Evolutionary conservation across 2,329 filamentous ascomycete species (phyloP).

Genomic region (Tolypocladium guangdongense): DNA sequence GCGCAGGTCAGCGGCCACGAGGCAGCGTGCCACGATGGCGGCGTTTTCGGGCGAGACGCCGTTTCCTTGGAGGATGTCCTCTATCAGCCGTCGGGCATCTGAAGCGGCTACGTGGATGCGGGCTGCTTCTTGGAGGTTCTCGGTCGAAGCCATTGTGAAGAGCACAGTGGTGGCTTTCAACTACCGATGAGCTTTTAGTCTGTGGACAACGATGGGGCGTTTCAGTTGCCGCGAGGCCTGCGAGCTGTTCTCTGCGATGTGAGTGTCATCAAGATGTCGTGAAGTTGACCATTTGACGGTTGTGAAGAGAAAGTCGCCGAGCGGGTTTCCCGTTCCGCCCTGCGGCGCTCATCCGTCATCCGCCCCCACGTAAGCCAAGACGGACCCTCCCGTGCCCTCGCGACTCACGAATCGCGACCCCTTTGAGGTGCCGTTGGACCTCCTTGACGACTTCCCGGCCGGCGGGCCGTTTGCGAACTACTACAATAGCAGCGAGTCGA

Average conservation of each 20-base stretch:
- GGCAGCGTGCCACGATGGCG: constrained; percentile 50
- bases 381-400: neutral
- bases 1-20: constrained; percentile 65
- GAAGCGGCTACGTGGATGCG: constrained; percentile 23
- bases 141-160: neutral
- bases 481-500: constrained; percentile 16
- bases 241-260: no score
- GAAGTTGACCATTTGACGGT: neutral
- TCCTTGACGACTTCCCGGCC: constrained; percentile 14
- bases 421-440: constrained; percentile 8
- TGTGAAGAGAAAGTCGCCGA: neutral
- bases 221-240: neutral
- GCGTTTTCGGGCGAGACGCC: constrained; percentile 50
- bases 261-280: neutral
- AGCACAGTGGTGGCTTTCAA: no score
- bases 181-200: neutral
- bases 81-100: constrained; percentile 35
- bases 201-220: no score
- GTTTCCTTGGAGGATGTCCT: constrained; percentile 47
- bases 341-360: neutral
- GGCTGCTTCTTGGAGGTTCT: neutral
- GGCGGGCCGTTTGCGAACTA: constrained; percentile 16
- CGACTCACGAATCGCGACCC: constrained; percentile 2
- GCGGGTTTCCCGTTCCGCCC: neutral
- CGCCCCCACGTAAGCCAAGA: neutral